These are phyloP conservation scores for Adansonia digitata DNA, from an alignment of 345 rosid genomes.

Conservation along the genomic window DNA sequence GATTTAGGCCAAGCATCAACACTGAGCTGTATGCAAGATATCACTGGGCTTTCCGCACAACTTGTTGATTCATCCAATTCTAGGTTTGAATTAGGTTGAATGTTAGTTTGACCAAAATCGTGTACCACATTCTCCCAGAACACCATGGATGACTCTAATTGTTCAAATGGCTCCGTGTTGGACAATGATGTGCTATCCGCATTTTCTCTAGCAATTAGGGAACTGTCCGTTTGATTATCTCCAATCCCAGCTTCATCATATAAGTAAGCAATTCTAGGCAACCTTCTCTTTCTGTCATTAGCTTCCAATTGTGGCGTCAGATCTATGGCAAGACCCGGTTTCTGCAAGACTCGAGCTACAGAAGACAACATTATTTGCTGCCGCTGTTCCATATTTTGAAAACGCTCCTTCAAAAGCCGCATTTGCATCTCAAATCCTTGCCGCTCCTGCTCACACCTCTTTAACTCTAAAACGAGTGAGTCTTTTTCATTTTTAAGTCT, in stretches of 20 bases:
- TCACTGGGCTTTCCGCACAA: slow-evolving; percentile 59
- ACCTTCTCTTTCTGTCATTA: slow-evolving; percentile 64
- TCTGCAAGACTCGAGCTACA: slow-evolving; percentile 50
- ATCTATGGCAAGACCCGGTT: slow-evolving; percentile 59
- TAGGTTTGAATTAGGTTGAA: slow-evolving; percentile 28
- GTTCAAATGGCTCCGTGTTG: slow-evolving; percentile 49
- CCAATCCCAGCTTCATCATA: slow-evolving; percentile 34
- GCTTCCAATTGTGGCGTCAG: slow-evolving; percentile 46
- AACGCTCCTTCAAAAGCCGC: slow-evolving; percentile 52
- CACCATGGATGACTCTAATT: slow-evolving; percentile 57
- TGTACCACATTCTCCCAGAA: slow-evolving; percentile 63
- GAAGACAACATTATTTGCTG: slow-evolving; percentile 54
- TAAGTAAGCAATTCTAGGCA: slow-evolving; percentile 44
- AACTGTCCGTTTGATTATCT: slow-evolving; percentile 33
- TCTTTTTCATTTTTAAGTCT: slow-evolving; percentile 56
- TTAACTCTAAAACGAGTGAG: slow-evolving; percentile 43
- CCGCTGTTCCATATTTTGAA: slow-evolving; percentile 51
- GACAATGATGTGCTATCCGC: slow-evolving; percentile 30
- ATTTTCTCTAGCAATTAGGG: slow-evolving; percentile 34
- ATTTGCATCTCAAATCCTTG: slow-evolving; percentile 53
- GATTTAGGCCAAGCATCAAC: slow-evolving; percentile 45
- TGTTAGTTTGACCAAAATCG: slow-evolving; percentile 30
- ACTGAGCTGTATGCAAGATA: slow-evolving; percentile 49
- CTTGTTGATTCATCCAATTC: slow-evolving; percentile 74
- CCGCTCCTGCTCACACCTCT: slow-evolving; percentile 51